Conservation (phyloP, 2,329 filamentous ascomycete genomes). For the Aspergillus ochraceoroseus region DNA sequence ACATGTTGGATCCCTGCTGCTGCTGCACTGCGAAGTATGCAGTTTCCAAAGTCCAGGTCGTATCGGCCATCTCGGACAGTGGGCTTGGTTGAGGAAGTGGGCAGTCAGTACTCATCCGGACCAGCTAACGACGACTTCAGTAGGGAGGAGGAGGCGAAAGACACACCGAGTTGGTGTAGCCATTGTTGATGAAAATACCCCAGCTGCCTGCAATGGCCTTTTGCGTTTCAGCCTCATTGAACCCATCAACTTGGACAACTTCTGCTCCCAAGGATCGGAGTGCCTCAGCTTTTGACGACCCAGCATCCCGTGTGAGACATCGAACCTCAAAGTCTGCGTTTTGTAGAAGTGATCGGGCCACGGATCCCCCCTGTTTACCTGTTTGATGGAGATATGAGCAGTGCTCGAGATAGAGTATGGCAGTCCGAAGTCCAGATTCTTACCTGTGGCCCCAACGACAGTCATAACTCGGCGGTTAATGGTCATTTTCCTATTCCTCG, state of each 20-base stretch:
- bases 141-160: no score
- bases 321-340: conserved; percentile 25
- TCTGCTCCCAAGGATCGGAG: conserved; percentile 24
- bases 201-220: conserved; percentile 22
- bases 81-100: no score
- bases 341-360: conserved; percentile 26
- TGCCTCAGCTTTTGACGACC: conserved; percentile 19
- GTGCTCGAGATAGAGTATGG: no score
- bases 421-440: no score
- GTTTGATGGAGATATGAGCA: no score
- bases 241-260: conserved; percentile 23
- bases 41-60: conserved; percentile 36
- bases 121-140: no score
- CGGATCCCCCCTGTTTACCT: conserved; percentile 26
- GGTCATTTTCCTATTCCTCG: no score
- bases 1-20: conserved; percentile 36
- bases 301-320: conserved; percentile 27
- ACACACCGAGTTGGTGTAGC: no score
- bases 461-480: no score
- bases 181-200: conserved; percentile 25
- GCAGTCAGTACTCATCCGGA: no score
- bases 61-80: no score
- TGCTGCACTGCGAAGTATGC: conserved; percentile 33
- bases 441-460: no score
- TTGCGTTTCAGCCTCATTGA: conserved; percentile 20